These are phyloP conservation scores for Lactarius pseudohatsudake DNA, from an alignment of 768 basidiomycete species.

Conservation along the genomic window DNA sequence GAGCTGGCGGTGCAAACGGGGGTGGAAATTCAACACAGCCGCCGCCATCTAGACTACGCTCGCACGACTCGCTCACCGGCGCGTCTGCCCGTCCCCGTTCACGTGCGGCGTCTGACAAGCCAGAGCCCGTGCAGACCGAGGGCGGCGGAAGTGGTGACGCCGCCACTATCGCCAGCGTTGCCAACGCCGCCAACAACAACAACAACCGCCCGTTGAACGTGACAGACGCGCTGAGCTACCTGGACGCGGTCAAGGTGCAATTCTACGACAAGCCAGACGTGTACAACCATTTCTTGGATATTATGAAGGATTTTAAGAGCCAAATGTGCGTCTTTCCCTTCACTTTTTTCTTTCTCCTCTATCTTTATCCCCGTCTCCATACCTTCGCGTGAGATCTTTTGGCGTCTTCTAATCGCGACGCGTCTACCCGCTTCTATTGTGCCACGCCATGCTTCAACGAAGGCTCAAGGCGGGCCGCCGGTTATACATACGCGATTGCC, in stretches of 20 bases:
- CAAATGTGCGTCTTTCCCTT: conserved; percentile 61
- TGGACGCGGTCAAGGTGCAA: conserved; percentile 92
- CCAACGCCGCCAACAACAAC: conserved; percentile 27
- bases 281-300: conserved; percentile 92
- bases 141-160: not conserved
- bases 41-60: conserved; percentile 15
- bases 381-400: not conserved
- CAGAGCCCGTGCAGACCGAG: conserved; percentile 6
- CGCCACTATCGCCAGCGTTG: not conserved
- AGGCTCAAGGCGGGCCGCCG: conserved; percentile 11
- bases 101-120: conserved; percentile 24
- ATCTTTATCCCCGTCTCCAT: not conserved
- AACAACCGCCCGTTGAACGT: conserved; percentile 77
- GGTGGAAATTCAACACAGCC: conserved; percentile 1
- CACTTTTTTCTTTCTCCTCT: not conserved
- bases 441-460: not conserved
- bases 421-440: not conserved
- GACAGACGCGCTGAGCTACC: conserved; percentile 88
- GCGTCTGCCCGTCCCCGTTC: conserved; percentile 19
- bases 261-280: conserved; percentile 90
- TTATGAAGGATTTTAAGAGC: conserved; percentile 99
- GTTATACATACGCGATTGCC: conserved; percentile 4
- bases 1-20: not conserved
- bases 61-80: conserved; percentile 22
- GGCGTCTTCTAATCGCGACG: conserved; percentile 2